These are phyloP conservation scores for Xylaria sp. DNA, from an alignment of 2,329 filamentous ascomycete species.

Conservation along the genomic window DNA sequence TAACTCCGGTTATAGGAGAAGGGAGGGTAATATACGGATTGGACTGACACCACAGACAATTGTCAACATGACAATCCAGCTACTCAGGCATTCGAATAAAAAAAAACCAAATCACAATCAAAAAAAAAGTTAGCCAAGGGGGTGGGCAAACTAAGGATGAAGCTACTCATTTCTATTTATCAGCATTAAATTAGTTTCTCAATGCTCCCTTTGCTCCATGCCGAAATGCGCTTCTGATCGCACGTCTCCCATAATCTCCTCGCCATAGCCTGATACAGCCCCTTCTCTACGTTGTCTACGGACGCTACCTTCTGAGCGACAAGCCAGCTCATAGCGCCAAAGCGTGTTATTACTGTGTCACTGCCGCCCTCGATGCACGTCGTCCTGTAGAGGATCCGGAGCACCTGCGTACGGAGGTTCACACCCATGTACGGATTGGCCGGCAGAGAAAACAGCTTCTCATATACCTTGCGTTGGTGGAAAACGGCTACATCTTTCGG, in stretches of 20 bases:
- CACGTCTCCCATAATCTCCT: conserved; percentile 30
- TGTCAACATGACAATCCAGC: too few species aligned
- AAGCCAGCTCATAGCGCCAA: conserved; percentile 31
- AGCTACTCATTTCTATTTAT: conserved; percentile 2
- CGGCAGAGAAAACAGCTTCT: conserved; percentile 41
- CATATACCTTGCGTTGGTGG: conserved; percentile 42
- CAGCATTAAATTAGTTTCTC: conserved; percentile 18
- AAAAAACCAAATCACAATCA: not conserved
- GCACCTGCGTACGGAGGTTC: conserved; percentile 26
- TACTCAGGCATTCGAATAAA: too few species aligned
- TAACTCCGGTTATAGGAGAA: too few species aligned
- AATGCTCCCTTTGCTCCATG: conserved; percentile 31
- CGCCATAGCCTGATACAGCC: conserved; percentile 27
- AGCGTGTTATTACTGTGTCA: conserved; percentile 32
- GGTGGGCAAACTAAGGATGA: not conserved
- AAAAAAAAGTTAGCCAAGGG: not conserved
- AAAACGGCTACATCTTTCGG: conserved; percentile 30
- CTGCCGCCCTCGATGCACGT: conserved; percentile 31
- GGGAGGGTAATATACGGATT: too few species aligned
- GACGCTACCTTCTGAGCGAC: conserved; percentile 24
- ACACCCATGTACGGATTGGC: conserved; percentile 29
- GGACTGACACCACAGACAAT: too few species aligned
- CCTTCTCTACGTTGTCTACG: conserved; percentile 21
- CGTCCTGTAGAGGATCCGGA: conserved; percentile 29
- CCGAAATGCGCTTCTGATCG: conserved; percentile 29